These are phyloP conservation scores for Gremmenia infestans DNA, from an alignment of 2,329 filamentous ascomycete genomes.

Conservation along the genomic window DNA sequence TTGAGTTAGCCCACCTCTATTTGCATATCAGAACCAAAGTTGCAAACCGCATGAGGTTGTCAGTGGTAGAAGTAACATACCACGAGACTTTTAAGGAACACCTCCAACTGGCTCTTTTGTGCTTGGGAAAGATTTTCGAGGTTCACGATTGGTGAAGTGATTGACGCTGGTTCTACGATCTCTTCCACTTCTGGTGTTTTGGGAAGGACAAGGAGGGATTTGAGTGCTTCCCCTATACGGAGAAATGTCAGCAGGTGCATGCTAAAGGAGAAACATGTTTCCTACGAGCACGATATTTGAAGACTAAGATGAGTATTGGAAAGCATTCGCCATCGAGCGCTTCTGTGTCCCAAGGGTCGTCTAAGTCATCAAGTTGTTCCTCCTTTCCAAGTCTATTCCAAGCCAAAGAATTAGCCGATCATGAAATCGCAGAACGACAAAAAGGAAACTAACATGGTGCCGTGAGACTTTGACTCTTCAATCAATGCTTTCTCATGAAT, in stretches of 20 bases:
- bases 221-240: conserved; percentile 15
- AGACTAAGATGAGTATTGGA: too few species aligned
- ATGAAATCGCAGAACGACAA: neutral
- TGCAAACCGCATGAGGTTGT: neutral
- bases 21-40: too few species aligned
- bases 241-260: neutral
- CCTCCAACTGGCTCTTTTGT: neutral
- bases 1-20: neutral
- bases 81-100: neutral
- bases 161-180: neutral
- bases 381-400: neutral
- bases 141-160: neutral
- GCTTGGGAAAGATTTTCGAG: neutral
- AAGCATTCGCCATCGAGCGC: too few species aligned
- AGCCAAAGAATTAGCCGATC: neutral
- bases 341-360: too few species aligned
- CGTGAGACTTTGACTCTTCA: neutral
- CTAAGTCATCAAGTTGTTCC: neutral
- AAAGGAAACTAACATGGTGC: neutral
- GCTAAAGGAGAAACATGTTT: neutral
- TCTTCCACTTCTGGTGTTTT: conserved; percentile 14
- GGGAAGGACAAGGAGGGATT: conserved; percentile 18
- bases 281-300: too few species aligned
- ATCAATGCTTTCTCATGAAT: neutral
- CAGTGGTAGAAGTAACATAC: neutral